phyloP scores from a whole-genome alignment of 805 yeast species.

The Yamadazyma laniorum region DNA sequence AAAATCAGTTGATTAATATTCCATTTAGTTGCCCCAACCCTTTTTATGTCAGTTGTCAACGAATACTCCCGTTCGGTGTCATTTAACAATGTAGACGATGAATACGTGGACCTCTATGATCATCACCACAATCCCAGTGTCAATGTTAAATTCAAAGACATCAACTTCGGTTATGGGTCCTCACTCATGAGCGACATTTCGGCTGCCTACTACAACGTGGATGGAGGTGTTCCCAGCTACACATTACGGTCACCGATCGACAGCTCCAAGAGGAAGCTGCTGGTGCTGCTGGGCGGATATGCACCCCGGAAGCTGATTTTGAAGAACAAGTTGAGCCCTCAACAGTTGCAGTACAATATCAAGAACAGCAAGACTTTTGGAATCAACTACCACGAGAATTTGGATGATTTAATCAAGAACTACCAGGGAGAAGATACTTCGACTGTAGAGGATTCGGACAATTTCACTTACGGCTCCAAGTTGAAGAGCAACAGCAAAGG shows the following conservation, averaged over 20 bases:
- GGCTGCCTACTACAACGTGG: constrained; percentile 3
- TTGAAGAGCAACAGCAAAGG: constrained; percentile 4
- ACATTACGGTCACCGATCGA: background rate
- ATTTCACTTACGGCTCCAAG: constrained; percentile 4
- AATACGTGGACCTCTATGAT: constrained; percentile 18
- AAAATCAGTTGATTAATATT: no score
- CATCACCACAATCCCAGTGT: background rate
- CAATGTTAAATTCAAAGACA: constrained; percentile 9
- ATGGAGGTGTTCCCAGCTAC: background rate
- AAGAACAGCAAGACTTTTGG: constrained; percentile 14
- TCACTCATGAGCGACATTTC: constrained; percentile 10
- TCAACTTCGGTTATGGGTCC: constrained; percentile 14
- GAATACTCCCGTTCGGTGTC: constrained; percentile 40
- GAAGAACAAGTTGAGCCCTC: constrained; percentile 33
- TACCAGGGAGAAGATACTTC: constrained; percentile 10
- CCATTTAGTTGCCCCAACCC: no score
- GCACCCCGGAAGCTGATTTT: constrained; percentile 22
- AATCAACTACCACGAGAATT: constrained; percentile 19
- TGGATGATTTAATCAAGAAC: constrained; percentile 8
- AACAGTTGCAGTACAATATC: constrained; percentile 21
- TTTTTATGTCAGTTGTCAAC: constrained; percentile 9
- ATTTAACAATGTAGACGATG: constrained; percentile 36
- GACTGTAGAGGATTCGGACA: background rate
- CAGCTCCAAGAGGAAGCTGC: constrained; percentile 5
- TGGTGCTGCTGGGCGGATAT: constrained; percentile 1